phyloP scores from a whole-genome alignment of 805 yeast genomes.

The Zygotorulaspora sp. region DNA sequence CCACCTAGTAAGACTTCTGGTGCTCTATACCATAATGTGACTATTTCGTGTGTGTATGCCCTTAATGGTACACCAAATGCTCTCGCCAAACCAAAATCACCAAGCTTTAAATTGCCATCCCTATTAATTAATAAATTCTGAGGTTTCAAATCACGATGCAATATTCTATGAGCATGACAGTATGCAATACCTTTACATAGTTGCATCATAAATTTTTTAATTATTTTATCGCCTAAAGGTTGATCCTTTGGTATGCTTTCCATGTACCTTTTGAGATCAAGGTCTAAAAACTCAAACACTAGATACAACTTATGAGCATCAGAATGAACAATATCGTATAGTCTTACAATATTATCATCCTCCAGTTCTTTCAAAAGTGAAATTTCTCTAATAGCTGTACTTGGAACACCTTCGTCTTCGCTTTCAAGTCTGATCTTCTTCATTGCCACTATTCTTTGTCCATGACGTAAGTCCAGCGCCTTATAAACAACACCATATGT shows the following conservation, averaged over 20 bases:
- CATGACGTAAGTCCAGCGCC: slow-evolving; percentile 75
- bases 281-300: slow-evolving; percentile 90
- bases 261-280: slow-evolving; percentile 92
- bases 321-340: slow-evolving; percentile 94
- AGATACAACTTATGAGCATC: slow-evolving; percentile 85
- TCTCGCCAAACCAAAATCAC: slow-evolving; percentile 95
- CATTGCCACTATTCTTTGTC: slow-evolving; percentile 84
- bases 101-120: slow-evolving; percentile 89
- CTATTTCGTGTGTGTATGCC: slow-evolving; percentile 96
- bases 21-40: slow-evolving; percentile 96
- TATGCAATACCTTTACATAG: slow-evolving; percentile 74
- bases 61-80: slow-evolving; percentile 98
- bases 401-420: slow-evolving; percentile 94
- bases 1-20: slow-evolving; percentile 96
- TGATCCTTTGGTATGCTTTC: slow-evolving; percentile 82
- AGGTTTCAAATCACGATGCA: slow-evolving; percentile 83
- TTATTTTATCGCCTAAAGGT: slow-evolving; percentile 78
- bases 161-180: slow-evolving; percentile 61
- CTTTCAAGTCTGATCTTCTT: slow-evolving; percentile 93
- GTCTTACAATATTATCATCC: slow-evolving; percentile 86
- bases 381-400: slow-evolving; percentile 95
- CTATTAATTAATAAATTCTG: slow-evolving; percentile 84
- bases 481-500: slow-evolving; percentile 98
- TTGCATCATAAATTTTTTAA: slow-evolving; percentile 92
- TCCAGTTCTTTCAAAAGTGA: slow-evolving; percentile 92